Evolutionary conservation across 2,329 filamentous ascomycete species (phyloP), one percentile per base, ranked within the genome.

Genomic region (Fusarium chaquense): DNA sequence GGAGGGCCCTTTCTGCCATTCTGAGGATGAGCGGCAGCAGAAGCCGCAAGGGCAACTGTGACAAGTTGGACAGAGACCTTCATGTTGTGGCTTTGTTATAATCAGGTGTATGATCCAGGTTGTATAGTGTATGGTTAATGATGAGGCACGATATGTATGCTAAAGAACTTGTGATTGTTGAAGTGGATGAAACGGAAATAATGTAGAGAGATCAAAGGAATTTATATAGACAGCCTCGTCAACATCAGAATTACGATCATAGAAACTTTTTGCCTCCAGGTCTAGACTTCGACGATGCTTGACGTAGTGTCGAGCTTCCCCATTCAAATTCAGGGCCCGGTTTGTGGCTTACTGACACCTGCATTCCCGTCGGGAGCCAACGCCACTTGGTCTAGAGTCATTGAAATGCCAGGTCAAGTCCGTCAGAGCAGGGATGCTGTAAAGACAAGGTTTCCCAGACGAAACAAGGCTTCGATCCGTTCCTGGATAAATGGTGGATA

Each of bases 31-130:
- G 62, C 62, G 6, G 41, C 32, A 3, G 24, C 62, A 26, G 61
- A 65, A n/a, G 33, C 62, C 15, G 46, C 62, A 15, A 65, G 54
- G 10, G 24, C 32, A 44, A 33, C 16, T 1, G 38, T 13, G n/a
- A 61, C 4, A 12, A 65, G 5, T 12, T 64, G 33, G 50, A 60
- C 11, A 11, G 62, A 60, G 13, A 61, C n/a, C 54, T 65, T 65
- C 61, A 65, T 65, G 3, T 16, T 45, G 24, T 28, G 33, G 2
- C 1, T 15, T 26, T 16, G 18, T 1, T 28, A 2, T 5, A 16
- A 1, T 40, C 2, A 10, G 12, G 4, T 26, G 6, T 24, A 5
- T 36, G 15, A 9, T 2, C 9, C 13, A 10, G 16, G 2, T 7
- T 52, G 8, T 5, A 18, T 35, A 9, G n/a, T 16, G 11, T 7